Evolutionary conservation across 2,329 filamentous ascomycete genomes (phyloP).

Genomic region (Cylindrodendrum hubeiense): DNA sequence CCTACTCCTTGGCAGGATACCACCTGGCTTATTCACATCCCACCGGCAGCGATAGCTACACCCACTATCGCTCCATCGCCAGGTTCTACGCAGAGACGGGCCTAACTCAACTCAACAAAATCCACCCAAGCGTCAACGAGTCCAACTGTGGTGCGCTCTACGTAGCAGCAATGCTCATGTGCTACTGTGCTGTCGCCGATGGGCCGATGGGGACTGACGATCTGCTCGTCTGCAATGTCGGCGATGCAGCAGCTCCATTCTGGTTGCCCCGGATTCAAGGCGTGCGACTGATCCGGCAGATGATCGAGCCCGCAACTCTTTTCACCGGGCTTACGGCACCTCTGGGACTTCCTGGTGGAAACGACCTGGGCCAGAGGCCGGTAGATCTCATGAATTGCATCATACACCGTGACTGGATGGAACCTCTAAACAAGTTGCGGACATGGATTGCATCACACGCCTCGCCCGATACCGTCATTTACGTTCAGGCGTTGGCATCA

Average conservation of each 20-base stretch:
- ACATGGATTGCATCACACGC: slow-evolving; percentile 41
- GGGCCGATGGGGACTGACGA: slow-evolving; percentile 45
- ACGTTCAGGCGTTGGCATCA: slow-evolving; percentile 35
- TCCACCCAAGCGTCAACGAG: slow-evolving; percentile 38
- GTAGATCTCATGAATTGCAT: slow-evolving; percentile 37
- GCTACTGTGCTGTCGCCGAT: slow-evolving; percentile 47
- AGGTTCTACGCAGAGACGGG: slow-evolving; percentile 42
- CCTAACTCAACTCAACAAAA: slow-evolving; percentile 41
- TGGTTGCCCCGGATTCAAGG: slow-evolving; percentile 44
- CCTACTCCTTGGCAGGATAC: slow-evolving; percentile 44
- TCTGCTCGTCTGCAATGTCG: slow-evolving; percentile 44
- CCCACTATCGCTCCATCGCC: slow-evolving; percentile 35
- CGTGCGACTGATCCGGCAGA: slow-evolving; percentile 40
- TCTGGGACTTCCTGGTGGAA: slow-evolving; percentile 26
- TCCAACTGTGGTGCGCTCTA: slow-evolving; percentile 47
- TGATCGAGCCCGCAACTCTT: slow-evolving; percentile 42
- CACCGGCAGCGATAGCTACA: slow-evolving; percentile 32
- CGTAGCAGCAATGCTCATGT: slow-evolving; percentile 43
- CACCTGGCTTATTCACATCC: slow-evolving; percentile 41
- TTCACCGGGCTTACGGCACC: slow-evolving; percentile 44
- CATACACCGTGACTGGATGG: slow-evolving; percentile 37
- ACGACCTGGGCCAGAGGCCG: slow-evolving; percentile 32
- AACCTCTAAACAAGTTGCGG: slow-evolving; percentile 36
- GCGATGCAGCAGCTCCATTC: slow-evolving; percentile 36
- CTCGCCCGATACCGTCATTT: slow-evolving; percentile 39